Conservation (phyloP, 2,329 filamentous ascomycete species). For the Penicillium sp. region DNA sequence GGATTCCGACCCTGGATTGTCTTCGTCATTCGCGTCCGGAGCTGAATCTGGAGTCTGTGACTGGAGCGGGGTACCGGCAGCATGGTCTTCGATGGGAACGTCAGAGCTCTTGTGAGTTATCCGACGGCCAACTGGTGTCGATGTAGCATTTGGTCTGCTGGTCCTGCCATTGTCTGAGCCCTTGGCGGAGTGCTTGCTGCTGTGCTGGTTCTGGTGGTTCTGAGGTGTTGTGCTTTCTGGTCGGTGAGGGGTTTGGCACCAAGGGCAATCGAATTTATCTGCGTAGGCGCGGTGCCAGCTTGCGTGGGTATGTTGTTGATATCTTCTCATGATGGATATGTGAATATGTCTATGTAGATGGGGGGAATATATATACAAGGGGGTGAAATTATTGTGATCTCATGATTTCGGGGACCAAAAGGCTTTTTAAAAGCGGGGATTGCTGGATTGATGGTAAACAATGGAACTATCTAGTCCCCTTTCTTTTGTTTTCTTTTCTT, state of each 20-base stretch:
- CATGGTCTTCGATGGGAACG: not conserved
- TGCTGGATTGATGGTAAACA: not conserved
- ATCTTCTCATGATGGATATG: slow-evolving; percentile 3
- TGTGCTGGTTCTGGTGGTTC: not conserved
- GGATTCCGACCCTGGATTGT: not conserved
- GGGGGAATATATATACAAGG: not conserved
- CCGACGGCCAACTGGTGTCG: not conserved
- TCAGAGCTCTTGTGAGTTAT: not conserved
- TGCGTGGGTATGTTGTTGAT: slow-evolving; percentile 7
- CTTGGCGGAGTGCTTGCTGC: not conserved
- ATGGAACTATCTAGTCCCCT: not conserved
- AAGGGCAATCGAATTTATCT: slow-evolving; percentile 6
- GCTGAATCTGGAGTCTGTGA: not conserved
- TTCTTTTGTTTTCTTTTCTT: not conserved
- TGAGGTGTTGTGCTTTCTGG: not conserved
- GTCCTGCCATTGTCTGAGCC: not conserved
- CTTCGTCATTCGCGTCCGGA: not conserved
- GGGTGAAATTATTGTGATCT: not conserved
- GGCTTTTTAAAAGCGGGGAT: slow-evolving; percentile 7
- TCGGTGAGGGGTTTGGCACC: not conserved
- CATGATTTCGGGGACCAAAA: not conserved
- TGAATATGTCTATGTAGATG: not conserved
- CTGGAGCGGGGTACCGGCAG: not conserved
- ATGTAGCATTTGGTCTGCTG: not conserved
- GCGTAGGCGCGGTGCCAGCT: slow-evolving; percentile 6